Percentiles rank a stretch among this genome's conserved stretches.
Evolutionary conservation across 169 alveolate species (phyloP).

Genomic region (Neospora caninum): DNA sequence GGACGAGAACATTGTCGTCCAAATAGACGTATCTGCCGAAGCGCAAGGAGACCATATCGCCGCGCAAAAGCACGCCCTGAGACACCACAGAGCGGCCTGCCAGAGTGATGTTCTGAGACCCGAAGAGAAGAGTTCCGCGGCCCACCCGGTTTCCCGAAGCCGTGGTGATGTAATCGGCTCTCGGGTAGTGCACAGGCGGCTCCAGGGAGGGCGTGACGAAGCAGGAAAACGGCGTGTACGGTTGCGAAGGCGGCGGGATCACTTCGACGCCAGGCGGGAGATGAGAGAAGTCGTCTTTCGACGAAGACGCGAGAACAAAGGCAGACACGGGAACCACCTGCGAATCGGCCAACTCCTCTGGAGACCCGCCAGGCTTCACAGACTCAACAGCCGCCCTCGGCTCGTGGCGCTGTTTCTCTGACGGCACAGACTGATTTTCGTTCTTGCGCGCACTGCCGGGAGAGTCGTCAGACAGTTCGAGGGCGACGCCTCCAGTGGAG

Average conservation of each 20-base stretch:
- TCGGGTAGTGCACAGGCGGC: neutral
- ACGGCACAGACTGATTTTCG: too few relatives aligned
- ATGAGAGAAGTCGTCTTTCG: neutral
- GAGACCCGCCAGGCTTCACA: too few relatives aligned
- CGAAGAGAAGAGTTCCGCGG: conserved; percentile 71
- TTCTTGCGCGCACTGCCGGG: too few relatives aligned
- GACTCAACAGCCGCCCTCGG: too few relatives aligned
- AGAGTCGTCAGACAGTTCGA: neutral
- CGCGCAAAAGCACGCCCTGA: conserved; percentile 71
- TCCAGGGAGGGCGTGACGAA: neutral
- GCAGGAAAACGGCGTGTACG: neutral
- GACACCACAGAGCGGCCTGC: conserved; percentile 62
- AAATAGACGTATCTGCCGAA: conserved; percentile 80
- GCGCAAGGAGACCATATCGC: conserved; percentile 81
- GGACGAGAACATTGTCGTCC: conserved; percentile 77
- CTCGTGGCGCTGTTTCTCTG: too few relatives aligned
- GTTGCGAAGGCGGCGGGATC: neutral
- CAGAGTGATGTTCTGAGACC: conserved; percentile 71
- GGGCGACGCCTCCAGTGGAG: neutral
- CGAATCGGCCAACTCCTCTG: too few relatives aligned
- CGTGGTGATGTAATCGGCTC: conserved; percentile 41
- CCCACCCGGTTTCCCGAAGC: conserved; percentile 72
- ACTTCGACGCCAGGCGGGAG: neutral
- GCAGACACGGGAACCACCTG: neutral
- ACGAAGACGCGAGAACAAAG: neutral